phyloP scores from a whole-genome alignment of 768 basidiomycete species.

The Agrocybe praecox region DNA sequence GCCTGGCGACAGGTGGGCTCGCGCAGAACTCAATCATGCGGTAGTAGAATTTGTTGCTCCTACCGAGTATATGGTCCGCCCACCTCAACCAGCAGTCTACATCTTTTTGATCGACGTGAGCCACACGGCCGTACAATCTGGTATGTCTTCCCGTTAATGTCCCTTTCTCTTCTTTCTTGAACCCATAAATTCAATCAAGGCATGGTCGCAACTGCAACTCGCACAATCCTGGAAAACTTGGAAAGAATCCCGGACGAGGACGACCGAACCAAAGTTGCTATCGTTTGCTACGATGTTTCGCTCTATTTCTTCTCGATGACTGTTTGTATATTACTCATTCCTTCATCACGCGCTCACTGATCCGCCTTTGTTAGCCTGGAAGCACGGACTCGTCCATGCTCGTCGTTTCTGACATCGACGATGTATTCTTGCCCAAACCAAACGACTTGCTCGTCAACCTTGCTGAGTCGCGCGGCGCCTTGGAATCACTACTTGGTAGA shows the following conservation, averaged over 20 bases:
- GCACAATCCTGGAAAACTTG: conserved; percentile 93
- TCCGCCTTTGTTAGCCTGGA: conserved; percentile 49
- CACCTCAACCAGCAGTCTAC: conserved; percentile 97
- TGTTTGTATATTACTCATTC: conserved; percentile 41
- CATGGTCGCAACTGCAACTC: conserved; percentile 98
- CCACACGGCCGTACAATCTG: conserved; percentile 87
- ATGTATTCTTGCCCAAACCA: conserved; percentile 97
- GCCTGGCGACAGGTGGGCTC: conserved; percentile 93
- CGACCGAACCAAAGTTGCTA: conserved; percentile 86
- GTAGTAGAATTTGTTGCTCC: conserved; percentile 98
- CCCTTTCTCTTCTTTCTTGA: not conserved
- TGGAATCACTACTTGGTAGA: conserved; percentile 81
- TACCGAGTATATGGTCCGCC: conserved; percentile 99
- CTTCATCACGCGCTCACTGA: not conserved
- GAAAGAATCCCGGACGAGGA: conserved; percentile 97
- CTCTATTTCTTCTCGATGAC: conserved; percentile 97
- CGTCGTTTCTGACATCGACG: conserved; percentile 95
- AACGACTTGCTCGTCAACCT: conserved; percentile 96
- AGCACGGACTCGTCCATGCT: conserved; percentile 88
- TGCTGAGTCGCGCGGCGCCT: conserved; percentile 74
- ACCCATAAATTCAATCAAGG: conserved; percentile 47
- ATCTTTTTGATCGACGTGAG: conserved; percentile 97
- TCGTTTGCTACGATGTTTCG: conserved; percentile 90
- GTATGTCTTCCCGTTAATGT: conserved; percentile 38
- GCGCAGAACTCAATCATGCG: conserved; percentile 90